Evolutionary conservation across 2,329 filamentous ascomycete species (phyloP).

Genomic region (Trichothecium roseum): DNA sequence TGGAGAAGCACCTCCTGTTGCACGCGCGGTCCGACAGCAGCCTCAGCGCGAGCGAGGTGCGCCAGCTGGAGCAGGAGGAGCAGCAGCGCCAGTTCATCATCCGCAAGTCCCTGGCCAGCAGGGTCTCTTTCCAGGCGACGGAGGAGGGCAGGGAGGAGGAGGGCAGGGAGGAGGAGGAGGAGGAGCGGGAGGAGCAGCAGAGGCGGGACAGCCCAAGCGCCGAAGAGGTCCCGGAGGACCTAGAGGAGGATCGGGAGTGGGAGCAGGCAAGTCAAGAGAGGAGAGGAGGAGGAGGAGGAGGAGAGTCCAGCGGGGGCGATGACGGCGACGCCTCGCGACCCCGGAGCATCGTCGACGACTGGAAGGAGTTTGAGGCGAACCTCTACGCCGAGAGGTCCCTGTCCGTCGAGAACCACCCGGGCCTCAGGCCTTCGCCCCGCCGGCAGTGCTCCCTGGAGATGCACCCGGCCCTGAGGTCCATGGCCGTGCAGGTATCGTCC

Average conservation of each 20-base stretch:
- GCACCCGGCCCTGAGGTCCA: too few species aligned
- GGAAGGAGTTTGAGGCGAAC: constrained; percentile 29
- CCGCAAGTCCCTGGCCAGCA: constrained; percentile 29
- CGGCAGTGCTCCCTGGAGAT: background rate
- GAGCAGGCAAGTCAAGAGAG: too few species aligned
- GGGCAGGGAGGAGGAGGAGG: too few species aligned
- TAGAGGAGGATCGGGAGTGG: too few species aligned
- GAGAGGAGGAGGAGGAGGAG: constrained; percentile 5
- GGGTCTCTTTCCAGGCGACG: constrained; percentile 8
- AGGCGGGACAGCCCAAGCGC: background rate
- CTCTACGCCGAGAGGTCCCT: constrained; percentile 16
- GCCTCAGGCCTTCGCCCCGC: constrained; percentile 6
- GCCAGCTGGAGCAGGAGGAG: constrained; percentile 19
- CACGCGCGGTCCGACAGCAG: too few species aligned
- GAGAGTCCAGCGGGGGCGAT: constrained; percentile 5
- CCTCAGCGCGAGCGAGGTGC: too few species aligned
- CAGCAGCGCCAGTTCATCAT: constrained; percentile 28
- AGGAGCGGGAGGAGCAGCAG: constrained; percentile 3
- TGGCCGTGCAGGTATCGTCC: too few species aligned
- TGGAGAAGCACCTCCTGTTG: too few species aligned
- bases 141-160: too few species aligned
- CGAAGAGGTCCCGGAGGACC: constrained; percentile 4
- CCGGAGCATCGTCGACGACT: constrained; percentile 17
- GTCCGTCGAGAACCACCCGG: constrained; percentile 18
- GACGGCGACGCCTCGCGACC: constrained; percentile 5